phyloP scores from a whole-genome alignment of 345 rosid genomes.

The Mallotus nudiflorus region DNA sequence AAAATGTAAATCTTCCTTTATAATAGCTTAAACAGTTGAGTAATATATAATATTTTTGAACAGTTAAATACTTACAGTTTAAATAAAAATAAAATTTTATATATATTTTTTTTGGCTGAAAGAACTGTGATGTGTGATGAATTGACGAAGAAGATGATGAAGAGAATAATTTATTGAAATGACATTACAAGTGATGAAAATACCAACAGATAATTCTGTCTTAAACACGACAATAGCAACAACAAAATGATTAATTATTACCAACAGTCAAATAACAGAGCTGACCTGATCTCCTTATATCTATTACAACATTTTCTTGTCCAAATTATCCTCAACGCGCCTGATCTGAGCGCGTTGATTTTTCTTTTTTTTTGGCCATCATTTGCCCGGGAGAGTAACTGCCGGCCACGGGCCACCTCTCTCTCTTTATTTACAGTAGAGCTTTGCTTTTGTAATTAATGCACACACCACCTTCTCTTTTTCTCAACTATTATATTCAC shows the following conservation, averaged over 20 bases:
- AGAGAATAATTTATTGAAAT: background rate
- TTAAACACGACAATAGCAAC: background rate
- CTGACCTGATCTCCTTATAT: no score
- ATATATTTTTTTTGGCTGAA: no score
- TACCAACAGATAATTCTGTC: background rate
- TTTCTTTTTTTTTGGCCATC: background rate
- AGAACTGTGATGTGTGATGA: no score
- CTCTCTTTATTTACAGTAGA: conserved; percentile 1
- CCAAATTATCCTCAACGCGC: conserved; percentile 12
- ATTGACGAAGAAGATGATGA: no score
- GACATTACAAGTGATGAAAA: background rate
- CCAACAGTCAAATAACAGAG: no score
- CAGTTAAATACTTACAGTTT: no score
- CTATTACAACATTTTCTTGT: no score
- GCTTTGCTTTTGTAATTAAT: conserved; percentile 24
- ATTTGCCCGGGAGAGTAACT: conserved; percentile 6
- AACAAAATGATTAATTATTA: background rate
- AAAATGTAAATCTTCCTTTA: no score
- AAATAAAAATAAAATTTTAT: no score
- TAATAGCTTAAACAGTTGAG: no score
- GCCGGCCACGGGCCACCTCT: conserved; percentile 10
- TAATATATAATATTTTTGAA: no score
- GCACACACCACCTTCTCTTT: conserved; percentile 9
- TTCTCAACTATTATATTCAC: background rate
- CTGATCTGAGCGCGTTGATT: background rate